phyloP scores from a whole-genome alignment of 1,139 yeast species.

The Chernovozyma sophiae-reginae region DNA sequence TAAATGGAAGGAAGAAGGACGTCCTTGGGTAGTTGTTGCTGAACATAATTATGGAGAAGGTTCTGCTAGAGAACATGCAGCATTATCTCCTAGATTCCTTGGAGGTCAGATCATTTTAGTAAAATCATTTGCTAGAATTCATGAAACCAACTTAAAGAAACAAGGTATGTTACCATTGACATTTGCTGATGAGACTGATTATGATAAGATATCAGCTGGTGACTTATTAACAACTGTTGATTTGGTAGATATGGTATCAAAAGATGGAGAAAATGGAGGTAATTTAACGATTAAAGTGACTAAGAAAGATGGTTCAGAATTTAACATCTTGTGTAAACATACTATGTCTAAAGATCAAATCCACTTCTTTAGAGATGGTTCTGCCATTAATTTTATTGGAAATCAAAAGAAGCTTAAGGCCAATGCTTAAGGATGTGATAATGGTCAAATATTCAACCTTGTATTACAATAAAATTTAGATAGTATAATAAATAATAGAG shows the following conservation, averaged over 20 bases:
- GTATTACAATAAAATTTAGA: not conserved
- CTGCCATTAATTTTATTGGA: constrained; percentile 93
- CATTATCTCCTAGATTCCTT: constrained; percentile 87
- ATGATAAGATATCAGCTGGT: constrained; percentile 72
- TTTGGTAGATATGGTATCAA: constrained; percentile 71
- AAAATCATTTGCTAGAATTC: constrained; percentile 94
- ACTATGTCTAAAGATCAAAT: constrained; percentile 97
- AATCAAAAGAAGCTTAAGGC: constrained; percentile 34
- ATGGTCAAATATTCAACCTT: not conserved
- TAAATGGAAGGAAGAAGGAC: constrained; percentile 80
- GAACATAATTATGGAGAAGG: constrained; percentile 99
- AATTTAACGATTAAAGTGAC: constrained; percentile 65
- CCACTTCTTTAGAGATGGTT: constrained; percentile 94
- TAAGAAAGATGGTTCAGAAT: constrained; percentile 65
- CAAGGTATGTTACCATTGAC: constrained; percentile 96
- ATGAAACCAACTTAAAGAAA: constrained; percentile 79
- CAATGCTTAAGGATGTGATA: not conserved
- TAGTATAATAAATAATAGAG: no score
- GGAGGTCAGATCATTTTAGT: constrained; percentile 88
- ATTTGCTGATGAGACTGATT: constrained; percentile 84
- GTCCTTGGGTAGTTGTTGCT: constrained; percentile 94
- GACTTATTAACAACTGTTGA: constrained; percentile 78
- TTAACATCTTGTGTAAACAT: constrained; percentile 75
- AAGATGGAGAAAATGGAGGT: constrained; percentile 87
- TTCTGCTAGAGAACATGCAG: constrained; percentile 98